Base-by-base conservation (phyloP, 2,329 filamentous ascomycete species). In the Alternaria panax region DNA sequence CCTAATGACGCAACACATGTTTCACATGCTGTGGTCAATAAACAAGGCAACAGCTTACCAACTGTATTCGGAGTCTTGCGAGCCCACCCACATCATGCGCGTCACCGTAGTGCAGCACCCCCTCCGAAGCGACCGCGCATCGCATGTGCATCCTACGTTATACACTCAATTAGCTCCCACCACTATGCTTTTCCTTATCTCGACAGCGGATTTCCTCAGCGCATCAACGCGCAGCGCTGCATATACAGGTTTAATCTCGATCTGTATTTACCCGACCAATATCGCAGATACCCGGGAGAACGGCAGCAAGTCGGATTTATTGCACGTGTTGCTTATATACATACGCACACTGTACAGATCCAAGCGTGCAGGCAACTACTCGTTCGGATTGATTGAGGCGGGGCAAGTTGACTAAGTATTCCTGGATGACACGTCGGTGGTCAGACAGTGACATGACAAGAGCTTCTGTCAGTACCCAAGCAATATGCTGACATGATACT, bases 111-210 rank as follows among this genome's bases (percentile, higher is more conserved):
- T n/a, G 22, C n/a, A 52, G 20, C 25, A 53, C 30, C 47, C 24
- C 24, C 47, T 45, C n/a, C n/a, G n/a, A 50, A 56, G 60, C 60
- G 57, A 59, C 36, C 51, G 57, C 54, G 57, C 53, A 54, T 63
- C 57, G 53, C 50, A 42, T 55, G 22, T 53, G 47, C 48, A 57
- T 58, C 38, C 20, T 25, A 30, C 22, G 30, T 14, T 22, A 42
- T 34, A 48, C 27, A 38, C 18, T 28, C 46, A 32, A 30, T 38
- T 27, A 45, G 47, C 36, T 54, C 51, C n/a, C 45, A 54, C 27
- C 27, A 45, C 32, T 22, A 30, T 32, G 30, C 32, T 40, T 36
- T 57, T 9, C 28, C 51, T 55, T 59, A 59, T 59, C 57, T 55
- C 30, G 24, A 54, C 40, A 24, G 48, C 46, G 22, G 28, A 36